Evolutionary conservation across 108 stramenopile genomes (phyloP).

Genomic region (Epipyxis sp.): DNA sequence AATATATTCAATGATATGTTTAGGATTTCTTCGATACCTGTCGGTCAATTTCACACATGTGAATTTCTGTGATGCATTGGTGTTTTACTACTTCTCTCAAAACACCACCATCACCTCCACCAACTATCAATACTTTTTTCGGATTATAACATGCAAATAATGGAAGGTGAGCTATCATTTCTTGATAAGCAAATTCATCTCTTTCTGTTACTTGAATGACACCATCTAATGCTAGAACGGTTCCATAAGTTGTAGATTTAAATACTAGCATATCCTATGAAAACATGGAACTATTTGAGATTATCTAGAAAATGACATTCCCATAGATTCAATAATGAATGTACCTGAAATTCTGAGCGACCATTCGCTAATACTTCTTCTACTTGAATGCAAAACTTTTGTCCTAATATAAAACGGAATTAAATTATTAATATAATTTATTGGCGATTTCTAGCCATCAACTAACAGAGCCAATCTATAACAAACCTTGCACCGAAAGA

Average conservation of each 20-base stretch:
- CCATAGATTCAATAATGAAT: neutral
- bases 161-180: constrained; percentile 95
- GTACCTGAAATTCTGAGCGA: constrained; percentile 61
- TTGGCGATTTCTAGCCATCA: neutral
- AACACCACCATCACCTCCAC: constrained; percentile 96
- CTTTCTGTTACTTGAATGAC: constrained; percentile 88
- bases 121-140: constrained; percentile 80
- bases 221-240: constrained; percentile 90
- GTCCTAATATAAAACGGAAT: no score
- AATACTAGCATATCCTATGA: constrained; percentile 92
- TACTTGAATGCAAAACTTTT: constrained; percentile 53
- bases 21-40: constrained; percentile 37
- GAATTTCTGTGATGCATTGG: constrained; percentile 71
- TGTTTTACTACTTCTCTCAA: constrained; percentile 86
- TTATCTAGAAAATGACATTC: neutral
- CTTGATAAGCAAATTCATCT: constrained; percentile 93
- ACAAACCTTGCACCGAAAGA: no score
- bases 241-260: constrained; percentile 79
- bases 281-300: neutral
- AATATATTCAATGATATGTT: no score
- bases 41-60: constrained; percentile 92
- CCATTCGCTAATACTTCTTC: constrained; percentile 56
- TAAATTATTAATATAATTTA: no score
- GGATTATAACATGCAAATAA: constrained; percentile 74
- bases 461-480: no score